Conservation (phyloP, 352 stramenopile genomes). For the Phytophthora litchii region DNA sequence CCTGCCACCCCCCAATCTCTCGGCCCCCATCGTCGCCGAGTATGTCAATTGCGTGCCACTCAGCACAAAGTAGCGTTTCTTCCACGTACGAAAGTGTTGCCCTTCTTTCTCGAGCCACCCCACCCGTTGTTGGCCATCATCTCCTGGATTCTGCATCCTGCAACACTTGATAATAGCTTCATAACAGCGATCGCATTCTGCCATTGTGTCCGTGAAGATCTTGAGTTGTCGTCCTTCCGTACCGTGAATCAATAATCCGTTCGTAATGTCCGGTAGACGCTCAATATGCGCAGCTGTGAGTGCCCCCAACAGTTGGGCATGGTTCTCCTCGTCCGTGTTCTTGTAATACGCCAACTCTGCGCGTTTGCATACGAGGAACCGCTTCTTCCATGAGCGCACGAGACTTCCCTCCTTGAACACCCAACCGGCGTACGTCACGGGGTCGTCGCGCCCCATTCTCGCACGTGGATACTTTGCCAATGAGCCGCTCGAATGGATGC, state of each 20-base stretch:
- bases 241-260: slow-evolving; percentile 69
- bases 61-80: slow-evolving; percentile 77
- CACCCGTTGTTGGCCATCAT: slow-evolving; percentile 35
- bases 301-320: slow-evolving; percentile 69
- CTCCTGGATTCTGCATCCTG: slow-evolving; percentile 37
- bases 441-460: slow-evolving; percentile 40
- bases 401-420: slow-evolving; percentile 83
- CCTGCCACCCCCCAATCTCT: slow-evolving; percentile 52
- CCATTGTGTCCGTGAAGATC: slow-evolving; percentile 80
- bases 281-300: slow-evolving; percentile 77
- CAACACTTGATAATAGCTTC: slow-evolving; percentile 63
- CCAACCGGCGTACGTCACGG: slow-evolving; percentile 77
- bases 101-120: slow-evolving; percentile 81
- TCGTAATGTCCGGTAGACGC: slow-evolving; percentile 68
- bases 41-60: slow-evolving; percentile 70
- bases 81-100: slow-evolving; percentile 71
- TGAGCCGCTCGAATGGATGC: slow-evolving; percentile 14
- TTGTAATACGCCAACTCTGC: slow-evolving; percentile 85
- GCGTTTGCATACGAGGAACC: slow-evolving; percentile 80
- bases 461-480: slow-evolving; percentile 22
- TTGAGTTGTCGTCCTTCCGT: slow-evolving; percentile 75
- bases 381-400: slow-evolving; percentile 86
- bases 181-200: slow-evolving; percentile 75
- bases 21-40: slow-evolving; percentile 52
- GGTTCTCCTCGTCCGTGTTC: slow-evolving; percentile 65